Base-by-base conservation (phyloP, 2,329 filamentous ascomycete genomes). In the Ophiosphaerella korrae region DNA sequence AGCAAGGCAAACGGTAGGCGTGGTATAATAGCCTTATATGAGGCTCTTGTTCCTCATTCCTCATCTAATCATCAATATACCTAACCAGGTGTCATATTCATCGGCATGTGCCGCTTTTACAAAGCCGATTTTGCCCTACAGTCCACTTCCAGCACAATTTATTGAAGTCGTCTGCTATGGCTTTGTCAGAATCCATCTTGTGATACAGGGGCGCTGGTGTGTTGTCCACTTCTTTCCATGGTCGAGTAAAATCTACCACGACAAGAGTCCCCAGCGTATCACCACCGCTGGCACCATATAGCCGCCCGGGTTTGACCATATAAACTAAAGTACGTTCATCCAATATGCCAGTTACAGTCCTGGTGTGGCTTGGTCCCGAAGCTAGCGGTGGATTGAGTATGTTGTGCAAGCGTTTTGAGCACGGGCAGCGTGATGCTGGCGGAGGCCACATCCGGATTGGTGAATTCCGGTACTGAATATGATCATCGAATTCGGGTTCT, bases 401-500 rank as follows among this genome's bases (percentile, higher is more conserved):
- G 4, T 32, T 33, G 45, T 75, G 72, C 7, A 73, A 46, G 4
- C 57, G 58, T 4, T 50, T 45, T 1, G 71, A 59, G 44, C 71
- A 74, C 3, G 60, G 49, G 31, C 68, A 73, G 8, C 21, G 45
- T 0, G 62, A 52, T 2, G 60, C 57, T 12, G 63, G 56, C 7
- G 69, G 68, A 1, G 73, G 73, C 71, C 71, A 75, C 58, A 74
- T 63, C 11, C 42, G 64, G 39, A 70, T 64, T 1, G 58, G 50
- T 1, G 67, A 62, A 41, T 74, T 64, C 1, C 58, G 52, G 48
- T 71, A 74, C 6, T 41, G 32, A 3, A 60, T 60, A 35, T 53
- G 35, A 24, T 64, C 57, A 21, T 50, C 42, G 35, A 55, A 56
- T 0, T 7, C 31, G 1, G 48, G 38, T n/a, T 32, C 32, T 12